A percentile compares a stretch with the other conserved stretches of the same genome.
Evolutionary conservation across 108 stramenopile genomes (phyloP).

Genomic region (Hondaea fermentalgiana): DNA sequence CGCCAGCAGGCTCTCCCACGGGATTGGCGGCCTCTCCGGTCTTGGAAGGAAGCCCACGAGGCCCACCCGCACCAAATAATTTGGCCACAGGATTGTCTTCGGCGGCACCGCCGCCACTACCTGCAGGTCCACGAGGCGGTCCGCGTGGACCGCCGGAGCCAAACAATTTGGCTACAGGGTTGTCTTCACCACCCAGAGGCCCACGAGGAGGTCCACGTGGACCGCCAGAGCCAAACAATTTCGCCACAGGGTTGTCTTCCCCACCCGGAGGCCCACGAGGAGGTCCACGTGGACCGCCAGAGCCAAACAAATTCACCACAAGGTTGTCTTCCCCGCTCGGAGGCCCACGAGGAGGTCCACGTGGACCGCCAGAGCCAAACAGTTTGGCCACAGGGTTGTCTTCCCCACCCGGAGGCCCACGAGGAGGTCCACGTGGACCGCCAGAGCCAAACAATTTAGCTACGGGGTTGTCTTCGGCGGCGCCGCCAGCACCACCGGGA

Average conservation of each 20-base stretch:
- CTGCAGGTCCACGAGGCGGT: not conserved
- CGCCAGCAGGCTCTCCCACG: not conserved
- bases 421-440: not conserved
- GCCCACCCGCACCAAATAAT: not conserved
- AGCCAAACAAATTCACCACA: not conserved
- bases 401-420: not conserved
- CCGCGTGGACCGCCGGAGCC: not conserved
- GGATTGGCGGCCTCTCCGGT: no score
- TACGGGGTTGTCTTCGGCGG: not conserved
- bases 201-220: not conserved
- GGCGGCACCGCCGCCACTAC: no score
- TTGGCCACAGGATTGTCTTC: not conserved
- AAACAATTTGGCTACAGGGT: not conserved
- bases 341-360: not conserved
- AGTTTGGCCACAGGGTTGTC: not conserved
- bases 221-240: not conserved
- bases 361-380: not conserved
- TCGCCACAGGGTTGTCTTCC: not conserved
- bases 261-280: not conserved
- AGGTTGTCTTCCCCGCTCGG: no score
- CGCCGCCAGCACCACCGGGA: no score
- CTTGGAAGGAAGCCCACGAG: not conserved
- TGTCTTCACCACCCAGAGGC: no score
- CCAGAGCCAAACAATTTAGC: not conserved
- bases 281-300: not conserved